phyloP scores from a whole-genome alignment of 1,284 basidiomycete genomes.

The Anthracocystis setariae region DNA sequence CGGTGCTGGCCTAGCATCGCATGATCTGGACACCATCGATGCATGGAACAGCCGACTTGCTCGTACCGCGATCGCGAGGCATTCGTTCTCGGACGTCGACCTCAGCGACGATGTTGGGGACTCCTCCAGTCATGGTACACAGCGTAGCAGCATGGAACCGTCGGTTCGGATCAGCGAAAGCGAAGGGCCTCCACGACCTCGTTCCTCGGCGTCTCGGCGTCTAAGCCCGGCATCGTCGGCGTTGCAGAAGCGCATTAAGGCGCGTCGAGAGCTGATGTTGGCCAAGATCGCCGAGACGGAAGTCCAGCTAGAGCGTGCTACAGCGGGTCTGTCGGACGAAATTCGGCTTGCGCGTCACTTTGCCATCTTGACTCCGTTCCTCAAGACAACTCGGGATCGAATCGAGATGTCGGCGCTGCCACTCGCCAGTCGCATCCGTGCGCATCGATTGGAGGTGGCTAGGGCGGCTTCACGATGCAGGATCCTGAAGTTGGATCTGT shows the following conservation, averaged over 20 bases:
- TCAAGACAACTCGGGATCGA: conserved; percentile 57
- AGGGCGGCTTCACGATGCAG: conserved; percentile 43
- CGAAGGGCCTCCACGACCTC: conserved; percentile 26
- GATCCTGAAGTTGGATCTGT: conserved; percentile 51
- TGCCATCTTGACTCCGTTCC: conserved; percentile 60
- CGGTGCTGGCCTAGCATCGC: conserved; percentile 6
- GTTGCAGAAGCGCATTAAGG: conserved; percentile 36
- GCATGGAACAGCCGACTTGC: conserved; percentile 31
- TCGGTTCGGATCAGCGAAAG: conserved; percentile 16
- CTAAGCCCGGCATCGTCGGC: conserved; percentile 30
- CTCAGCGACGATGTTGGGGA: conserved; percentile 33
- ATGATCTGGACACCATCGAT: conserved; percentile 33
- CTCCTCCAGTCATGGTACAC: conserved; percentile 10
- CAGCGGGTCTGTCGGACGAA: conserved; percentile 43
- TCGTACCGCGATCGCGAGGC: conserved; percentile 12
- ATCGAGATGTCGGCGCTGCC: conserved; percentile 59
- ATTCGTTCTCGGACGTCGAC: conserved; percentile 34
- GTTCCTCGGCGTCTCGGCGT: conserved; percentile 39
- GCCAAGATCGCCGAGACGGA: conserved; percentile 76
- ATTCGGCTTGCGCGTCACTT: conserved; percentile 59
- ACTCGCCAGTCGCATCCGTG: conserved; percentile 43
- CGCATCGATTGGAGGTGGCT: conserved; percentile 53
- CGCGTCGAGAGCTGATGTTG: conserved; percentile 45
- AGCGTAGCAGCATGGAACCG: conserved; percentile 20
- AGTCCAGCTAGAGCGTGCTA: conserved; percentile 75